phyloP scores from a whole-genome alignment of 345 rosid species.

The Populus tremula region DNA sequence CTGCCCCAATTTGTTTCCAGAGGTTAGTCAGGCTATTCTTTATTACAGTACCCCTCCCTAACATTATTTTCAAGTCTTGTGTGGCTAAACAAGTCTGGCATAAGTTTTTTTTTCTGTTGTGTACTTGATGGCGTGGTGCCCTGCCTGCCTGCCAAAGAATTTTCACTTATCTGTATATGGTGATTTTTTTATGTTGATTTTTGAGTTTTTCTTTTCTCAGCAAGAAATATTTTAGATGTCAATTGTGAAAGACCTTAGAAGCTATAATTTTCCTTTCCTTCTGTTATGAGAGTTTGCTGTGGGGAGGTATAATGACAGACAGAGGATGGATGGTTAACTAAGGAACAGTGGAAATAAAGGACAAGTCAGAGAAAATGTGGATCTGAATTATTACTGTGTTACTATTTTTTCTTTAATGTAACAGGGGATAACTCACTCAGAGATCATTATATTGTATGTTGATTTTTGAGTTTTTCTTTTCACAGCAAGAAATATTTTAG shows the following conservation, averaged over 20 bases:
- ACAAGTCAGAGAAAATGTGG: not conserved
- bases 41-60: not conserved
- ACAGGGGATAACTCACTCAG: not conserved
- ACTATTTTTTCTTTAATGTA: not conserved
- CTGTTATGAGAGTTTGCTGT: not conserved
- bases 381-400: not conserved
- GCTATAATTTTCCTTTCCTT: not conserved
- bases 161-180: not conserved
- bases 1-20: slow-evolving; percentile 91
- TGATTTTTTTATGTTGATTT: not conserved
- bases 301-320: not conserved
- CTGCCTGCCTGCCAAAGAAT: not conserved
- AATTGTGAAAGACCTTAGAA: not conserved
- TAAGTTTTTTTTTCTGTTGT: not conserved
- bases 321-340: not conserved
- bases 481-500: not conserved
- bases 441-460: not conserved
- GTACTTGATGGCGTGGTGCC: not conserved
- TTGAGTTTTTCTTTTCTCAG: not conserved
- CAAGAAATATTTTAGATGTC: not conserved
- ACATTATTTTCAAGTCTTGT: not conserved
- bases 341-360: not conserved
- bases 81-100: not conserved
- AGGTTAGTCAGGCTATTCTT: slow-evolving; percentile 46
- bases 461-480: not conserved